Evolutionary conservation across 1,139 yeast genomes (phyloP).

Genomic region (Tardiomyces digboiensis): DNA sequence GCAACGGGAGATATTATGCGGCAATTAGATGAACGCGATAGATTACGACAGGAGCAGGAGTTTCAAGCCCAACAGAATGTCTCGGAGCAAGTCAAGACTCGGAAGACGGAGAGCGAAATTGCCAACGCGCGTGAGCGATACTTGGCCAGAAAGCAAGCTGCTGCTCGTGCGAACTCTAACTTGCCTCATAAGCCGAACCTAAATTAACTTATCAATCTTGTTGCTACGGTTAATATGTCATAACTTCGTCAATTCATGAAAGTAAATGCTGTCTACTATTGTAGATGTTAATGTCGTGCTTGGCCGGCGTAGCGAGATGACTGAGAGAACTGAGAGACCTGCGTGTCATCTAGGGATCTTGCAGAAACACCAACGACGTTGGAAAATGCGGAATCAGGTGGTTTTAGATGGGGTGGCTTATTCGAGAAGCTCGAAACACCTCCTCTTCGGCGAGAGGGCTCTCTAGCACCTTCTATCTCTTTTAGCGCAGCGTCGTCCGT

Average conservation of each 20-base stretch:
- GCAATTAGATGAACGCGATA: conserved; percentile 40
- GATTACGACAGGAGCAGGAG: conserved; percentile 38
- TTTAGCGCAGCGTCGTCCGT: neutral
- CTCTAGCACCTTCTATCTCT: neutral
- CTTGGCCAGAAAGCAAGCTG: conserved; percentile 16
- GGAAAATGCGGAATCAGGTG: no score
- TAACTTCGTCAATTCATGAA: no score
- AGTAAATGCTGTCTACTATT: no score
- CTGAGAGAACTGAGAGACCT: no score
- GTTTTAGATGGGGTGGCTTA: no score
- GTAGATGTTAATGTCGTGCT: no score
- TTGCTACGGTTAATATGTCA: no score
- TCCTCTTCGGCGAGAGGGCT: neutral
- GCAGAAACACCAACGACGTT: no score
- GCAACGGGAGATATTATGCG: conserved; percentile 41
- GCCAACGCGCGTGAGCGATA: conserved; percentile 22
- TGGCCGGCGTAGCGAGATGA: no score
- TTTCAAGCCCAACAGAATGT: conserved; percentile 37
- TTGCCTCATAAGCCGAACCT: neutral
- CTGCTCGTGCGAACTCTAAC: neutral
- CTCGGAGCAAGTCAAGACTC: conserved; percentile 8
- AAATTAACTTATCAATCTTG: no score
- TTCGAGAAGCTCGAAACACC: no score
- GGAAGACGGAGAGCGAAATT: conserved; percentile 9
- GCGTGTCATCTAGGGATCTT: no score